Evolutionary conservation across 768 basidiomycete species (phyloP), one percentile per base, ranked within the genome.

Genomic region (Boletus rubescentipes): DNA sequence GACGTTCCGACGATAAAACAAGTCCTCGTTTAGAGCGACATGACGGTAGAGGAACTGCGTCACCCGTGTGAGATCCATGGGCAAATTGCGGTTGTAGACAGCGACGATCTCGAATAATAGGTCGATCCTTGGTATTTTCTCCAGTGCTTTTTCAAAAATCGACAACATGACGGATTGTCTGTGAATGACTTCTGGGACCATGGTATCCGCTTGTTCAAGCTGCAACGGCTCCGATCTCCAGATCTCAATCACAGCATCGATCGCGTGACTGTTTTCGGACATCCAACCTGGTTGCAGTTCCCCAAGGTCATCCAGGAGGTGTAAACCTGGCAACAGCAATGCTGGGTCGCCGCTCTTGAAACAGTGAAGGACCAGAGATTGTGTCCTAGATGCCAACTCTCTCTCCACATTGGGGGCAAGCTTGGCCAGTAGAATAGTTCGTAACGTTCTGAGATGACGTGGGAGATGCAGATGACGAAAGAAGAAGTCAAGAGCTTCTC

Each of bases 21-120:
- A 66, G 58, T 87, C 82, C 23, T 84, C 76, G 64, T 80, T 87
- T 46, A 89, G 72, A 2, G 93, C 91, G 26, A 95, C 89, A 62
- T 93, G 89, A 12, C 79, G 75, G 64, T 93, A 96, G 4, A 99
- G 80, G 76, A 97, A 98, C 51, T 86, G 85, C 0, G 89, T 85
- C 16, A 90, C 76, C 38, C 77, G 81, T 30, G 91, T 82, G 16
- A 91, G 75, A 66, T 98, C 95, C 68, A 94, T 83, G 5, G 90
- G 85, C 10, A 91, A 79, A 55, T 85, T 81, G 58, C 87, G 86
- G 23, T 87, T 85, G 72, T 87, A 98, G 43, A 93, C 73, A 11
- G 85, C 83, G 44, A 91, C 84, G 35, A 97, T 75, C 52, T 95
- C 93, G 69, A 97, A 97, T 10, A 98, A 73, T 8, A 99, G 74